Base-by-base conservation (phyloP, 2,329 filamentous ascomycete species). In the Coniochaeta ligniaria region DNA sequence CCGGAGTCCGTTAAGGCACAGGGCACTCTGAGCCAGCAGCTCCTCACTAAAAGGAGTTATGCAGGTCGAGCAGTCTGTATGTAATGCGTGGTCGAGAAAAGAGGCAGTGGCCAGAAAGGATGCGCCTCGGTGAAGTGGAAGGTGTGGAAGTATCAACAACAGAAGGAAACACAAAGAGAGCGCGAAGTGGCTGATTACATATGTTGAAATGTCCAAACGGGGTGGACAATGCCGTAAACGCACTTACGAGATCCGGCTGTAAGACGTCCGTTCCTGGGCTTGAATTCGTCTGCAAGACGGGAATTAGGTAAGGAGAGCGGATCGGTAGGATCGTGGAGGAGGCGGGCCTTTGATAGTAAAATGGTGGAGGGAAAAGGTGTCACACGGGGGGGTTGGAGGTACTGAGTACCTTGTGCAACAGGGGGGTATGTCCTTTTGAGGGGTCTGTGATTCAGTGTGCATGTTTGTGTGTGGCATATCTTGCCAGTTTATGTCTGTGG, bases 191-290 rank as follows among this genome's bases (percentile, higher is more conserved):
- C 47, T 52, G 47, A 52, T 52, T 52, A 52, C 47, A 52, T 52
- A 52, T 52, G 26, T 28, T 31, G 8, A 17, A 12, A 52, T n/a
- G 26, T n/a, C 31, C 24, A 31, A 52, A 52, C 47, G 47, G 47
- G 47, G 16, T 17, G 47, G 47, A 52, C 24, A 52, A 52, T 52
- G 47, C 47, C 47, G 47, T 52, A 52, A 52, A 52, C 24, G 47
- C 47, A 52, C 47, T 52, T 52, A 52, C 47, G 47, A 52, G 26
- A 31, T 52, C 47, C 47, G 47, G 47, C 47, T 52, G 47, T 52
- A 52, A 52, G 47, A 52, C 47, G 47, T 52, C 47, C 47, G 24
- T 52, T 52, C 47, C 47, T 52, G 24, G 47, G 24, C 22, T 14
- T 28, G 26, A n/a, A 17, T 52, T 24, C 47, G 47, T 52, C 47